Evolutionary conservation across 106 monocot genomes (phyloP).

Genomic region (Ottelia alismoides): DNA sequence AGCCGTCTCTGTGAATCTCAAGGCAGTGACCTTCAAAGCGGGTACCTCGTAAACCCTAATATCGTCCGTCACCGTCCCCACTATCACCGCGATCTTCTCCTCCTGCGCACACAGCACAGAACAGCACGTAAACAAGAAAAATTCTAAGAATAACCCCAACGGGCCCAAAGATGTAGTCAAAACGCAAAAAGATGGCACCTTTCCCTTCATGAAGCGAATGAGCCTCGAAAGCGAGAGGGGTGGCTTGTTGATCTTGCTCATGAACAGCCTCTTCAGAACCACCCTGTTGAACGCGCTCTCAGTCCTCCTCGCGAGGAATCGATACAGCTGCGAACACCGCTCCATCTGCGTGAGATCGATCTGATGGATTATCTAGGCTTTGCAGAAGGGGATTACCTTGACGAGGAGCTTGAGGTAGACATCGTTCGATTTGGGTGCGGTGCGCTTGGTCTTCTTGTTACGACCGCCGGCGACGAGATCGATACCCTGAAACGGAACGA

Average conservation of each 20-base stretch:
- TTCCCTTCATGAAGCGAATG: constrained; percentile 20
- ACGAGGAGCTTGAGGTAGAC: constrained; percentile 24
- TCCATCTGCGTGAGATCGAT: too few species aligned
- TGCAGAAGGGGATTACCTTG: constrained; percentile 3
- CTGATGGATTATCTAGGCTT: background rate
- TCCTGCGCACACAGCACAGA: constrained; percentile 16
- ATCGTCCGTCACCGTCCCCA: too few species aligned
- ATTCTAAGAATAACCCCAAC: background rate
- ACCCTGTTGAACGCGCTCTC: too few species aligned
- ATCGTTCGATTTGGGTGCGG: constrained; percentile 15
- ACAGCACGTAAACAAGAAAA: background rate
- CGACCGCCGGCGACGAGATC: constrained; percentile 17
- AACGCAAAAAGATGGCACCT: too few species aligned
- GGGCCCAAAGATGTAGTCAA: too few species aligned
- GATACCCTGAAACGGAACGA: constrained; percentile 10
- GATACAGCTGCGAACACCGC: too few species aligned
- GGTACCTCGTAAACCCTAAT: too few species aligned
- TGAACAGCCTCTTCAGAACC: too few species aligned
- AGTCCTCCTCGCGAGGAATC: too few species aligned
- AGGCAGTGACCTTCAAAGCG: too few species aligned
- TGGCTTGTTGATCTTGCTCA: constrained; percentile 51
- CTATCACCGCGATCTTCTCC: too few species aligned
- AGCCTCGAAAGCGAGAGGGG: constrained; percentile 60
- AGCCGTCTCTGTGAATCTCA: constrained; percentile 28
- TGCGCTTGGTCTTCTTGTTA: constrained; percentile 18